A percentile compares a stretch with the other conserved stretches of the same genome.
These are phyloP conservation scores for Zanthoxylum bungeanum DNA, from an alignment of 345 rosid species.

Conservation along the genomic window DNA sequence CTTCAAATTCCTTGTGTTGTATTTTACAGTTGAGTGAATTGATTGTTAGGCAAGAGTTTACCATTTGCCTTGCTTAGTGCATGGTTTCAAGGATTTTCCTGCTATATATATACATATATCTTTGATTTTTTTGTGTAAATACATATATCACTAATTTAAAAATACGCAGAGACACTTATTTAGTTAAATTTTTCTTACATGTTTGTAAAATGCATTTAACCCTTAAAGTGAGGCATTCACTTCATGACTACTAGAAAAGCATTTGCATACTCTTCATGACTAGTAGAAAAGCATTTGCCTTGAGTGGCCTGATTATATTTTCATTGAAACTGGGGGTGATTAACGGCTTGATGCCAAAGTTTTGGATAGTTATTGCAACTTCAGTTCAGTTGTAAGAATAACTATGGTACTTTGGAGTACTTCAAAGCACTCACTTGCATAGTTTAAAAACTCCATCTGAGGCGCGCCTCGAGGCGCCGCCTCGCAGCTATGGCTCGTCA, in stretches of 20 bases:
- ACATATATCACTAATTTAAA: neutral
- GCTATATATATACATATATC: too few species aligned
- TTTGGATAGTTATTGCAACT: neutral
- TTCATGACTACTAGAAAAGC: neutral
- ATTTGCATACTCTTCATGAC: neutral
- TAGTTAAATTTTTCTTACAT: neutral
- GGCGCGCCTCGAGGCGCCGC: too few species aligned
- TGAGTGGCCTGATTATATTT: neutral
- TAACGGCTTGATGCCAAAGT: neutral
- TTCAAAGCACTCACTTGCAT: neutral
- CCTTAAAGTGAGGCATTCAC: neutral
- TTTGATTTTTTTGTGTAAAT: neutral
- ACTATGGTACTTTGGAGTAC: neutral
- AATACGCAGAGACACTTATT: neutral
- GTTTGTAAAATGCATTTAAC: neutral
- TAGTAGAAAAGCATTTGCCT: neutral
- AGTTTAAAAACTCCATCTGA: too few species aligned
- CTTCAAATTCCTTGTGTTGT: neutral
- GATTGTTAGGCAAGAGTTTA: neutral
- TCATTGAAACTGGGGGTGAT: neutral
- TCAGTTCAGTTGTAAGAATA: neutral
- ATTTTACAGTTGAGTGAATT: neutral
- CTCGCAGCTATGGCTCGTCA: too few species aligned
- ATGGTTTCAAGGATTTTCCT: neutral
- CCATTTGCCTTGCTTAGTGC: neutral